Evolutionary conservation across 2,329 filamentous ascomycete species (phyloP), one percentile per base, ranked within the genome.

Genomic region (Penicillium hordei): DNA sequence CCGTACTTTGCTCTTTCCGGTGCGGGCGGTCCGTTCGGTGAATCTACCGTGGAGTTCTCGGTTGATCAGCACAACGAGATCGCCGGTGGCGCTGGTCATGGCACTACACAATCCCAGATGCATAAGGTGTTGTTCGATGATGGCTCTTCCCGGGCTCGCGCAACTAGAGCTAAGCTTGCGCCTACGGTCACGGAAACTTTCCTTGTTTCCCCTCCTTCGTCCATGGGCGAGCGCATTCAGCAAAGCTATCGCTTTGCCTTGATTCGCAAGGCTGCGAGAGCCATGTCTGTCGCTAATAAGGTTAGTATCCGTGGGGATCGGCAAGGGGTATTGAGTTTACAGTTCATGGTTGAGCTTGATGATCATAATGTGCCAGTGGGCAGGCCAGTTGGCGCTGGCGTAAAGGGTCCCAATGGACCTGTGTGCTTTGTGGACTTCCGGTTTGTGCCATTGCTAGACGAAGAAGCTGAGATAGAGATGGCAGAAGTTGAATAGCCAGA

Each of bases 321-420:
- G 2, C 91, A 96, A 71, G 93, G 94, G 0, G 93, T 99, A 31
- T 75, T 99, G 63, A 97, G 91, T 75, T 78, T 97, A 72, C 94
- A 99, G 71, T 97, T 97, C 69, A 94, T 99, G 89, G 88, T 99
- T 17, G 91, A 97, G 71, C 82, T 93, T 42, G 91, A 94, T 60
- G 83, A 66, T 45, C 46, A 84, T 7, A 83, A 84, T 43, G 59
- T 59, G 9, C 58, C 62, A 43, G 53, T 52, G 40, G 67, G 65
- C 23, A 63, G 64, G 17, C 58, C 63, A 21, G 64, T 68, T 46
- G 64, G 59, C 29, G 59, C 65, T 25, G 66, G 63, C 39, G 63
- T 67, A 8, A 64, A 65, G 13, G 59, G 57, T 15, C 52, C 57
- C 21, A 63, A 60, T 44, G 69, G 70, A 6, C 72, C 71, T 45